Evolutionary conservation across 2,329 filamentous ascomycete genomes (phyloP), one percentile per base, ranked within the genome.

Genomic region (Penicillium fuscoglaucum): DNA sequence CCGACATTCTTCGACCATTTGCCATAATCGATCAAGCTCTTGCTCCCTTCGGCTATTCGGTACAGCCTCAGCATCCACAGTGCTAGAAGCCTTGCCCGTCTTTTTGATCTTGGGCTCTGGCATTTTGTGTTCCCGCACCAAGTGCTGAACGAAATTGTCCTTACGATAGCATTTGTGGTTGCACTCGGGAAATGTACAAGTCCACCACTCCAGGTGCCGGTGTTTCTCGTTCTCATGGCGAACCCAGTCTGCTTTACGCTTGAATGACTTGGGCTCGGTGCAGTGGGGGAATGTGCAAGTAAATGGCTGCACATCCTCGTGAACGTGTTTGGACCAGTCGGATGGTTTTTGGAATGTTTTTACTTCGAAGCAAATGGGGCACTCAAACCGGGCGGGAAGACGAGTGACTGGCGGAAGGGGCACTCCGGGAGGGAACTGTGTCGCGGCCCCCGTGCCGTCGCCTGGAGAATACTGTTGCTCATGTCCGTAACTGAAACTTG

Each of bases 281-380:
- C 93, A 96, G 51, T 86, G 83, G 2, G 89, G 86, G 79, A 93
- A 96, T 0, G 92, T 96, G 75, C 93, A 97, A 3, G 91, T 96
- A 66, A 96, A 96, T 0, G 93, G 93, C 71, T 95, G 90, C 1
- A 96, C 86, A 71, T 97, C 93, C 75, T 96, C 93, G 67, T 96
- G 91, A 0, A 97, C 90, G 70, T 97, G 93, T 73, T 97, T 96
- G 1, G 92, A 96, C 93, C 93, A 97, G 74, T 97, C 93, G 0
- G 92, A 96, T 17, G 92, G 93, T 74, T 96, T 96, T 67, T 88
- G 85, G 67, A 95, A 92, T 68, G 87, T 91, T 80, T 95, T 96
- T 52, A 87, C 83, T 66, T 88, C 86, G 78, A 91, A 96, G 77
- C 93, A 96, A 24, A 96, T 79, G 39, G 90, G 88, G 66, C 93